Percentiles rank a stretch among this genome's conserved stretches.
phyloP scores from a whole-genome alignment of 2,329 filamentous ascomycete genomes.

The Cytospora piceicola region DNA sequence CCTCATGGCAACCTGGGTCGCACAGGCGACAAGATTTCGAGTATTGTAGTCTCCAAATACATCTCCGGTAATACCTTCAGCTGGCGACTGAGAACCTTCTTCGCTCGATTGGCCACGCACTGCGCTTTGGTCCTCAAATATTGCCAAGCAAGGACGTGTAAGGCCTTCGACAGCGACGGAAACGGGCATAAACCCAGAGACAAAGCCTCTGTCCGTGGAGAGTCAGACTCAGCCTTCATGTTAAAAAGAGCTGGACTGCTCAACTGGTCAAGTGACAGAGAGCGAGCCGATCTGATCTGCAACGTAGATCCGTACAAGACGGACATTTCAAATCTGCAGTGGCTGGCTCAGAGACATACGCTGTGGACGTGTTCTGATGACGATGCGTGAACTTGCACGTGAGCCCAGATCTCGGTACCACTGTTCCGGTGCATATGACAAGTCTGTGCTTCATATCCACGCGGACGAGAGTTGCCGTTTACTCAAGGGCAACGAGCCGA shows the following conservation, averaged over 20 bases:
- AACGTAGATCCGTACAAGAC: conserved; percentile 8
- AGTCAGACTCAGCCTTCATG: conserved; percentile 7
- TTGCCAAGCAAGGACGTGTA: not conserved
- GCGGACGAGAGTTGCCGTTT: conserved; percentile 9
- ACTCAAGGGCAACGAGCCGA: conserved; percentile 12
- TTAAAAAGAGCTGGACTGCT: not conserved
- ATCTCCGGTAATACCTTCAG: not conserved
- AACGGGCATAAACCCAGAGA: conserved; percentile 10
- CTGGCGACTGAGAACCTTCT: not conserved
- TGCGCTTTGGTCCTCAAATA: not conserved
- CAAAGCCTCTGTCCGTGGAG: conserved; percentile 6
- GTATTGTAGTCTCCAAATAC: conserved; percentile 2
- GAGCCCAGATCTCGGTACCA: conserved; percentile 18
- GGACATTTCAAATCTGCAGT: conserved; percentile 9
- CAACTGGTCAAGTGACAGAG: not conserved
- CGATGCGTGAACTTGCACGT: conserved; percentile 14
- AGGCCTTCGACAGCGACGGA: conserved; percentile 6
- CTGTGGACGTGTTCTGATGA: not conserved
- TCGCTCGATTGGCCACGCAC: conserved; percentile 9
- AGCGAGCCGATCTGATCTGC: not conserved
- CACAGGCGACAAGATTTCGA: conserved; percentile 16
- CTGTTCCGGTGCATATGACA: not conserved
- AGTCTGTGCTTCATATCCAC: conserved; percentile 9
- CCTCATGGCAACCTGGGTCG: not conserved
- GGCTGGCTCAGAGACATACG: conserved; percentile 4